Base-by-base conservation (phyloP, 441 rosid genomes). In the Brassica hybrid region DNA sequence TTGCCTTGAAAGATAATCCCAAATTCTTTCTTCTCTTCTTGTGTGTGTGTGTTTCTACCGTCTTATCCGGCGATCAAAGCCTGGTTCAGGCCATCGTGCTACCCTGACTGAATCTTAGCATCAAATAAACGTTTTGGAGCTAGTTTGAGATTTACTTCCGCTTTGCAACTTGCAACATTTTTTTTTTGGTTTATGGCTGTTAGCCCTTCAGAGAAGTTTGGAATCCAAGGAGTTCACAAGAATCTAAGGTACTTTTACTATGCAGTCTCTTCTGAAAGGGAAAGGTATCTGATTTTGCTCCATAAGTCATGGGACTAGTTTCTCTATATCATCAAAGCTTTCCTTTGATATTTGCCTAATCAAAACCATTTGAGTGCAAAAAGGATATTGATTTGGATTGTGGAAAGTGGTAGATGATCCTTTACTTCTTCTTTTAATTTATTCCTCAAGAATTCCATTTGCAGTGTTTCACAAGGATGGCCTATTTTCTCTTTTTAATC, bases 341-440 rank as follows among this genome's bases (percentile, higher is more conserved):
- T 36, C 43, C 43, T 36, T 36, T 36, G 43, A 36, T 36, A 36
- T 36, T 36, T 36, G 43, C 43, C 43, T 36, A 36, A 36, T 36
- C 43, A 36, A 9, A 21, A 36, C 43, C 43, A 36, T 9, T 36
- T 7, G 43, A 36, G 43, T 36, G 43, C 2, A 36, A 36, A 36
- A 36, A 10, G 11, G 10, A 36, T 3, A 2, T 36, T 36, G 43
- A 36, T 36, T 79, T 69, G 72, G 61, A 57, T 65, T 76, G 17
- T 64, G 56, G 48, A 43, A 69, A 65, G 32, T 74, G 68, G 62
- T 70, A 65, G 73, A 79, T 13, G 79, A 71, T 50, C 66, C 83
- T 80, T 80, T 75, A 80, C 79, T 80, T 80, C 79, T 69, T 70
- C 23, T 14, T 50, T 38, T 79, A 54, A 54, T 16, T 54, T 54